phyloP scores from a whole-genome alignment of 129 eudicot genomes.

The Cynara cardunculus region DNA sequence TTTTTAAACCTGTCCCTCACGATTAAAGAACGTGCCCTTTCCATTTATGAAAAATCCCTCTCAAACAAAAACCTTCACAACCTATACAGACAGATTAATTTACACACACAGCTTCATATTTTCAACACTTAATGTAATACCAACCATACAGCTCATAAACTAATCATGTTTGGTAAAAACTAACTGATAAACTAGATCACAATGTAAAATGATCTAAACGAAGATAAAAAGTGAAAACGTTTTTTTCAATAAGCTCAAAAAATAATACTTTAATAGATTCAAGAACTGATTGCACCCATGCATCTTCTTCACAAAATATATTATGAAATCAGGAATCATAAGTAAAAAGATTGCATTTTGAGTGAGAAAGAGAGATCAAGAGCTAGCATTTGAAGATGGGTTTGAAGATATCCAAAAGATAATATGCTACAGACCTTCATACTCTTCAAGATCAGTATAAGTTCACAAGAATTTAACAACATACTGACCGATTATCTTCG shows the following conservation, averaged over 20 bases:
- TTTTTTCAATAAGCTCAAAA: not conserved
- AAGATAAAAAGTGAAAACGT: not conserved
- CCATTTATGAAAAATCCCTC: no score
- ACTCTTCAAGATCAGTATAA: not conserved
- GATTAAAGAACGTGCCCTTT: no score
- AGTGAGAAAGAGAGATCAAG: not conserved
- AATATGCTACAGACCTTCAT: not conserved
- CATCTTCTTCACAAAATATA: not conserved
- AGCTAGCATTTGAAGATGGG: not conserved
- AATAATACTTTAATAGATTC: not conserved
- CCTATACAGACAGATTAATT: no score
- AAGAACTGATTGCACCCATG: not conserved
- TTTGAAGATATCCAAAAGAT: not conserved
- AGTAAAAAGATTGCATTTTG: not conserved
- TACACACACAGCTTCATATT: no score
- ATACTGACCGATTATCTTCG: slow-evolving; percentile 62
- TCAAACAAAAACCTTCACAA: no score
- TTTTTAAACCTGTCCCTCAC: no score
- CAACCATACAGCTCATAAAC: not conserved
- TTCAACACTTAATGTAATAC: no score
- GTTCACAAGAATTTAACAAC: slow-evolving; percentile 11
- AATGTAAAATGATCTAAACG: not conserved
- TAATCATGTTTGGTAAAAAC: not conserved
- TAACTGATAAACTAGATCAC: not conserved
- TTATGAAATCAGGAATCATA: not conserved